Conservation (phyloP, 2,329 filamentous ascomycete species). For the Emergomyces orientalis region DNA sequence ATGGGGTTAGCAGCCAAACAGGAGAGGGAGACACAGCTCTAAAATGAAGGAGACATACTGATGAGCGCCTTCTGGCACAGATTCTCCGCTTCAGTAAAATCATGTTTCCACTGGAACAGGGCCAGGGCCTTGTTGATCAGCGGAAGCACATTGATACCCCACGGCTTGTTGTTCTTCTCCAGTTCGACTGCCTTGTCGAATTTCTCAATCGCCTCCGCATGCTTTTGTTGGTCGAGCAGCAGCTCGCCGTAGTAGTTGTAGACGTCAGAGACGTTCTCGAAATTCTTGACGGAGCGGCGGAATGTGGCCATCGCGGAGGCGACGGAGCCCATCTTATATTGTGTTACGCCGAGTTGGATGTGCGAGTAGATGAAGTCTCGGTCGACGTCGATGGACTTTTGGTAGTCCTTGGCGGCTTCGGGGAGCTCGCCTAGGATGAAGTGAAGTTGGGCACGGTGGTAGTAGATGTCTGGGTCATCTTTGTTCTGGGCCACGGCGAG, state of each 20-base stretch:
- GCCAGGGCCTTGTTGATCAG: constrained; percentile 98
- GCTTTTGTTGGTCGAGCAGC: constrained; percentile 92
- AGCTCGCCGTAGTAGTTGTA: constrained; percentile 99
- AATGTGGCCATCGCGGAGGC: constrained; percentile 98
- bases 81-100: constrained; percentile 89
- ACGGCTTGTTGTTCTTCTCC: constrained; percentile 88
- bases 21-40: no score
- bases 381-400: constrained; percentile 97
- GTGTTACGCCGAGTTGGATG: constrained; percentile 96
- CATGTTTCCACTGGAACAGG: constrained; percentile 96
- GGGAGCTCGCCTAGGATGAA: constrained; percentile 94
- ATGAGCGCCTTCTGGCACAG: constrained; percentile 95
- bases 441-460: constrained; percentile 95
- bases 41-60: no score
- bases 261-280: constrained; percentile 89
- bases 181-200: constrained; percentile 98
- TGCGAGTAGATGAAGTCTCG: constrained; percentile 97
- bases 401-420: constrained; percentile 94
- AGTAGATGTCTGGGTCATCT: constrained; percentile 93
- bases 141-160: constrained; percentile 94
- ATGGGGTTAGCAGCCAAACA: constrained; percentile 27
- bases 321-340: constrained; percentile 99
- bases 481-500: constrained; percentile 75
- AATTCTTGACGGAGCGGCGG: constrained; percentile 95
- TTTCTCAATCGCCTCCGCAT: constrained; percentile 88